Percentiles rank a stretch among this genome's conserved stretches.
Conservation (phyloP, 805 yeast genomes). For the Saturnispora sanitii region DNA sequence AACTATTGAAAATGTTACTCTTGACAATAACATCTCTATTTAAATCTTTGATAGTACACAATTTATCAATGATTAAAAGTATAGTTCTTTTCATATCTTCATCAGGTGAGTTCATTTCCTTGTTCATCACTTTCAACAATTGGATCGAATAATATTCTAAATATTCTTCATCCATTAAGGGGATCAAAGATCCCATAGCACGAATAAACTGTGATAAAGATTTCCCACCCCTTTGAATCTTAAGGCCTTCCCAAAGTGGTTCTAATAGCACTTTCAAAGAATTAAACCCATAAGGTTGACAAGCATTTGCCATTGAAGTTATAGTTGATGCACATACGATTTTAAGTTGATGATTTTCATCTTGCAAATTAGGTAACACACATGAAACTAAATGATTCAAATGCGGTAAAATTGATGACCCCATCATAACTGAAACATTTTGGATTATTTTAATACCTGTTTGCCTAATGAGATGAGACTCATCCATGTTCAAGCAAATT, state of each 20-base stretch:
- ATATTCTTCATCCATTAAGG: slow-evolving; percentile 79
- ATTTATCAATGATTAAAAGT: slow-evolving; percentile 53
- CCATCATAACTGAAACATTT: slow-evolving; percentile 59
- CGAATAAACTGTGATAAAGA: slow-evolving; percentile 65
- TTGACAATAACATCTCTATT: slow-evolving; percentile 39
- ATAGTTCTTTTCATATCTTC: slow-evolving; percentile 79
- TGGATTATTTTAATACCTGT: slow-evolving; percentile 74
- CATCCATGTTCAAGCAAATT: slow-evolving; percentile 60
- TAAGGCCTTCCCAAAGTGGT: slow-evolving; percentile 72
- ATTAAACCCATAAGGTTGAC: slow-evolving; percentile 84
- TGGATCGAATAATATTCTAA: slow-evolving; percentile 70
- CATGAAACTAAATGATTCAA: slow-evolving; percentile 56
- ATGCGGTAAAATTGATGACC: slow-evolving; percentile 68
- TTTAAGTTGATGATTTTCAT: slow-evolving; percentile 60
- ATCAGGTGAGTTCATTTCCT: slow-evolving; percentile 76
- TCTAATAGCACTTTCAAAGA: slow-evolving; percentile 68
- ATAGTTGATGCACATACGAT: slow-evolving; percentile 63
- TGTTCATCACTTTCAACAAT: slow-evolving; percentile 50
- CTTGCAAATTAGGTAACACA: slow-evolving; percentile 46
- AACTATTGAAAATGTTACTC: slow-evolving; percentile 44
- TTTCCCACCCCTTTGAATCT: slow-evolving; percentile 68
- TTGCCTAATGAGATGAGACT: slow-evolving; percentile 69
- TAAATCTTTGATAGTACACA: slow-evolving; percentile 53
- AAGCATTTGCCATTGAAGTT: slow-evolving; percentile 67
- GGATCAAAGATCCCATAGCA: slow-evolving; percentile 71